A percentile compares a stretch with the other conserved stretches of the same genome.
Conservation (phyloP, 1,284 basidiomycete genomes). For the Tausonia pullulans region DNA sequence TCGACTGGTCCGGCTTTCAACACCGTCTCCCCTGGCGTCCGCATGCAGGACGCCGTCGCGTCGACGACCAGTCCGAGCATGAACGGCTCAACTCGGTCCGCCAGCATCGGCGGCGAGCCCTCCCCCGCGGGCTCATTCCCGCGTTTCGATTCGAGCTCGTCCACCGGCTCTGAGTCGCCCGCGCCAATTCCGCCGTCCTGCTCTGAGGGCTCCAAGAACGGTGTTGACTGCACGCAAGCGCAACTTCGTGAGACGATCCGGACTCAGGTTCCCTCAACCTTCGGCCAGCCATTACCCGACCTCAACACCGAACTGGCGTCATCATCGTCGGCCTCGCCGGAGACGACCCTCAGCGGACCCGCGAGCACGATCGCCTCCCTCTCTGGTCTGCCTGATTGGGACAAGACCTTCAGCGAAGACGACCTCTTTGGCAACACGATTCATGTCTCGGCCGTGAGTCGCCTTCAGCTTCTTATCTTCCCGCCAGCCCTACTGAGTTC, state of each 20-base stretch:
- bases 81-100: neutral
- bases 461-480: neutral
- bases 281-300: no score
- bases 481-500: neutral
- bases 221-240: no score
- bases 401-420: neutral
- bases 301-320: no score
- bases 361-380: neutral
- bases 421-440: conserved; percentile 2
- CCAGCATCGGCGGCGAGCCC: neutral
- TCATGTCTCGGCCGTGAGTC: conserved; percentile 1
- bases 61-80: neutral
- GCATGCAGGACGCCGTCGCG: neutral
- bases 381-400: neutral
- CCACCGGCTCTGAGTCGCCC: no score
- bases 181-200: no score
- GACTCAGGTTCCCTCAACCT: no score
- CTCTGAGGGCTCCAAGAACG: no score
- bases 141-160: no score
- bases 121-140: no score
- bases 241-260: no score
- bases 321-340: no score
- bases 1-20: neutral
- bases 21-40: neutral
- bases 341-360: neutral